phyloP scores from a whole-genome alignment of 2,329 filamentous ascomycete genomes.

The Sclerotinia spermophila region DNA sequence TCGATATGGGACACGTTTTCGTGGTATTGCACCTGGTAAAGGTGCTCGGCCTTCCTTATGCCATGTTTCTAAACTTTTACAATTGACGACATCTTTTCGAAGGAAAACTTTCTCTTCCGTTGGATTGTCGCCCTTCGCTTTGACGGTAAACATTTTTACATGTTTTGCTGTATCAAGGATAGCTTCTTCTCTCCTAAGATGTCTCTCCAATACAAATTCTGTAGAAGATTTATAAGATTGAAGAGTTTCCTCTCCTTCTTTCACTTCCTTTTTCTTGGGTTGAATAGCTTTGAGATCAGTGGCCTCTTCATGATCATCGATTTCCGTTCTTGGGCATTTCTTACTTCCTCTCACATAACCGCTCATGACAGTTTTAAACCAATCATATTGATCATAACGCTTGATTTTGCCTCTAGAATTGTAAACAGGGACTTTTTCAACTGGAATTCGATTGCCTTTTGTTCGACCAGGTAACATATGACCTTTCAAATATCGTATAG shows the following conservation, averaged over 20 bases:
- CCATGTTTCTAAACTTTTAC: conserved; percentile 94
- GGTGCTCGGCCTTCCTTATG: conserved; percentile 90
- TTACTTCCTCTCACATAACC: conserved; percentile 58
- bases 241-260: conserved; percentile 75
- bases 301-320: conserved; percentile 75
- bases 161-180: conserved; percentile 64
- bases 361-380: conserved; percentile 79
- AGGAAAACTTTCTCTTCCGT: conserved; percentile 78
- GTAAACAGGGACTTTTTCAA: conserved; percentile 78
- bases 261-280: conserved; percentile 67
- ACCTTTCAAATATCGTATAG: conserved; percentile 80
- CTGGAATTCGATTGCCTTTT: conserved; percentile 74
- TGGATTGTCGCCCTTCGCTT: conserved; percentile 67
- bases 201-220: conserved; percentile 80
- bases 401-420: conserved; percentile 74
- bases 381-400: conserved; percentile 75
- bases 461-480: conserved; percentile 83
- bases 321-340: conserved; percentile 56
- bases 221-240: conserved; percentile 84
- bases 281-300: conserved; percentile 72
- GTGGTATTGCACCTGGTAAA: conserved; percentile 62
- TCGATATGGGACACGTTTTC: conserved; percentile 86
- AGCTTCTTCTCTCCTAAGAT: conserved; percentile 89
- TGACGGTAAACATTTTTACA: conserved; percentile 70
- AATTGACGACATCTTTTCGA: conserved; percentile 74